Base-by-base conservation (phyloP, 768 basidiomycete genomes). In the Leccinum broughii region DNA sequence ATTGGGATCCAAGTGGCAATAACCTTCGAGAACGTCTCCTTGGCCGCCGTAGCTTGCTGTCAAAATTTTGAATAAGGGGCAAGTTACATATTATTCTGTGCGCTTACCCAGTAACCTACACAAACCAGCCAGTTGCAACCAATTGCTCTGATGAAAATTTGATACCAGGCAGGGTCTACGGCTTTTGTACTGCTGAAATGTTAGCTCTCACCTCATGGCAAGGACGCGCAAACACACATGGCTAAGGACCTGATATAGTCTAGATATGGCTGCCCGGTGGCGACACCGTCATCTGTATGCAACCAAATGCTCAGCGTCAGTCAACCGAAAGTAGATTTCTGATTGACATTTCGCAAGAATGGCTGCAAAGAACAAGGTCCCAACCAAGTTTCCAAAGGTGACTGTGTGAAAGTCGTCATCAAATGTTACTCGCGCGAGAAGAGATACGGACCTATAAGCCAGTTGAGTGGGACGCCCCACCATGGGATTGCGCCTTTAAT, bases 121-220 rank as follows among this genome's bases (percentile, higher is more conserved):
- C 81, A 87, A 39, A 90, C 89, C 1, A 90, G 77, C 87, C 87
- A 90, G 64, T 90, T 90, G 64, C 89, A 90, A 5, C 82, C 89
- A 62, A 90, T 87, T 0, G 88, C 89, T 15, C 88, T 78, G n/a
- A 90, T 72, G 73, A 90, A 85, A 39, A 90, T 87, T 68, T 90
- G 84, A 69, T 89, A 77, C 88, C 88, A 90, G 30, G 79, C 71
- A 2, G 89, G 89, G 13, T 84, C 82, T 2, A 74, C 73, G 0
- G 88, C 88, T 68, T 89, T 90, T 41, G 81, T 70, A 49, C 88
- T 89, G 52, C 14, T 44, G 17, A 51, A 15, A 39, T 24, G 39
- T 56, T 15, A 69, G 50, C 26, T 54, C 41, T 49, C 15, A 57
- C 55, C 58, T 26, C 6, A n/a, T 0, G 6, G 13, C n/a, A 3